Conservation (phyloP, 164 flowering plant species). For the Cinnamomum micranthum region DNA sequence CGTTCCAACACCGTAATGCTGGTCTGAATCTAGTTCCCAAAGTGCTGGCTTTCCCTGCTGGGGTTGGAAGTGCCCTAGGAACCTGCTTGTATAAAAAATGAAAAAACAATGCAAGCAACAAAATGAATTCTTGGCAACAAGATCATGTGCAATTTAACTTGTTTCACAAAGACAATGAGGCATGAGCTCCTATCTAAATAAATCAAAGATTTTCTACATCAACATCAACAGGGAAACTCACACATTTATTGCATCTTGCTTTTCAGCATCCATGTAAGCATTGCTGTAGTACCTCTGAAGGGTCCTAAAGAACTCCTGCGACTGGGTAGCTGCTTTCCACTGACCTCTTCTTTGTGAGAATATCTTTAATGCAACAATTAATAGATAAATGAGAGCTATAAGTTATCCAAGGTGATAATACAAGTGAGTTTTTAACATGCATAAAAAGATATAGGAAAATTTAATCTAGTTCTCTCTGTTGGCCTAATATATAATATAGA, state of each 20-base stretch:
- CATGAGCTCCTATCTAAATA: neutral
- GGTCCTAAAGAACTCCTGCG: slow-evolving; percentile 83
- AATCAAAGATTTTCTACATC: neutral
- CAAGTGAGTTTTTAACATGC: neutral
- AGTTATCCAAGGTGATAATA: no score
- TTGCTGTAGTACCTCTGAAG: slow-evolving; percentile 84
- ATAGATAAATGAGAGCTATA: neutral
- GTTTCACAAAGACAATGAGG: neutral
- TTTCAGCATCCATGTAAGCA: slow-evolving; percentile 91
- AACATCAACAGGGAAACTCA: slow-evolving; percentile 31
- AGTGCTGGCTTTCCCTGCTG: slow-evolving; percentile 72
- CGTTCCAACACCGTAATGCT: slow-evolving; percentile 53
- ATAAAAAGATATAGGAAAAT: no score
- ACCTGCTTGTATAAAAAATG: slow-evolving; percentile 39
- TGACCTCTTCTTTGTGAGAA: slow-evolving; percentile 91
- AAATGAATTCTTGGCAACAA: neutral
- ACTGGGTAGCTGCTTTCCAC: slow-evolving; percentile 85
- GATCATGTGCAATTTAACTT: neutral
- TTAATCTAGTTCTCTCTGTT: no score
- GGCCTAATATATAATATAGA: no score
- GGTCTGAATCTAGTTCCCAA: slow-evolving; percentile 89
- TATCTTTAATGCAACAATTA: slow-evolving; percentile 41
- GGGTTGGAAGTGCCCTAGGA: slow-evolving; percentile 89
- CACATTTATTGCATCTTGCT: slow-evolving; percentile 94
- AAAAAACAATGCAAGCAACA: neutral